phyloP scores from a whole-genome alignment of 2,329 filamentous ascomycete genomes.

The Fusarium sp. region DNA sequence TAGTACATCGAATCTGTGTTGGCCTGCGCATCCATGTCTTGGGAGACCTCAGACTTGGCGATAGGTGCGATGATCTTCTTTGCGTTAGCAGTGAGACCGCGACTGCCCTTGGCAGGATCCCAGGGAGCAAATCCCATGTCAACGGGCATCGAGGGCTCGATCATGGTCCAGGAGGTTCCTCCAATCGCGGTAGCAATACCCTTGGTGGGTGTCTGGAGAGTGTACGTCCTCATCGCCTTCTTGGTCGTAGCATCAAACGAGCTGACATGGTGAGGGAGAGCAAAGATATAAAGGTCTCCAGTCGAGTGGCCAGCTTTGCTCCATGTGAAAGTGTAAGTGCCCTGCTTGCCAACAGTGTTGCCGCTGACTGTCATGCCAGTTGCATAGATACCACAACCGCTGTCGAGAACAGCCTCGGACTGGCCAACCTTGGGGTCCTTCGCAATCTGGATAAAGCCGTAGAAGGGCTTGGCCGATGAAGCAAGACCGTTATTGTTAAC shows the following conservation, averaged over 20 bases:
- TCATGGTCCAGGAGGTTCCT: slow-evolving; percentile 80
- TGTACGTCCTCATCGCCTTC: slow-evolving; percentile 65
- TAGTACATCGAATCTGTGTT: slow-evolving; percentile 92
- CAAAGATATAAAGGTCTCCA: slow-evolving; percentile 81
- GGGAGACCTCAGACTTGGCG: slow-evolving; percentile 78
- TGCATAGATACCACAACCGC: slow-evolving; percentile 80
- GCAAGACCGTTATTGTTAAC: slow-evolving; percentile 74
- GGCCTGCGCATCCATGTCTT: slow-evolving; percentile 78
- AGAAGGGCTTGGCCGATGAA: slow-evolving; percentile 74
- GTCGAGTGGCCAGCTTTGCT: slow-evolving; percentile 72
- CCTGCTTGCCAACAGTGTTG: slow-evolving; percentile 65
- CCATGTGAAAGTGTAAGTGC: slow-evolving; percentile 80
- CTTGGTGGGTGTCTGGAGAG: slow-evolving; percentile 85
- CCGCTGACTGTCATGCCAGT: slow-evolving; percentile 73
- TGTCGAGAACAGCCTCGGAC: slow-evolving; percentile 78
- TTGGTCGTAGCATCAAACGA: slow-evolving; percentile 73
- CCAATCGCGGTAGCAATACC: slow-evolving; percentile 79
- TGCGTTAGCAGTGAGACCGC: slow-evolving; percentile 64
- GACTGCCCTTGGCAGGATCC: slow-evolving; percentile 64
- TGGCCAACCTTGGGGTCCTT: slow-evolving; percentile 72
- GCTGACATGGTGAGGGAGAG: slow-evolving; percentile 84
- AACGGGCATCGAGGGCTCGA: slow-evolving; percentile 77
- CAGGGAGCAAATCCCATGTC: slow-evolving; percentile 84
- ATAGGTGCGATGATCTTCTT: slow-evolving; percentile 69
- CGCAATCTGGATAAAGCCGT: slow-evolving; percentile 83